A percentile compares a stretch with the other conserved stretches of the same genome.
These are phyloP conservation scores for Xanthoparmelia taractica DNA, from an alignment of 495 filamentous ascomycete genomes.

Conservation along the genomic window DNA sequence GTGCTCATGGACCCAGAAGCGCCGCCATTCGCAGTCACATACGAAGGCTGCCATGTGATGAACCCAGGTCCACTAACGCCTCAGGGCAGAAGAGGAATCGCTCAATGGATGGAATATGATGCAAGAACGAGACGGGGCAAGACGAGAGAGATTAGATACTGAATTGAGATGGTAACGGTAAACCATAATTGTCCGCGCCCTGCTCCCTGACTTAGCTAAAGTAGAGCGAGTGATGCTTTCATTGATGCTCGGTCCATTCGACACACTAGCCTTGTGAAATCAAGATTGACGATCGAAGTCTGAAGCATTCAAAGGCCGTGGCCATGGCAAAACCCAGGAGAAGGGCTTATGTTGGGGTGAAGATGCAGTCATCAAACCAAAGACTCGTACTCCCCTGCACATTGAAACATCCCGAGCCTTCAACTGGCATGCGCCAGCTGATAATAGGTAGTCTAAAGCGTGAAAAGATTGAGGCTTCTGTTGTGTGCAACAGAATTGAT, in stretches of 20 bases:
- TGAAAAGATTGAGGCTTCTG: not conserved
- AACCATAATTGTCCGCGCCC: not conserved
- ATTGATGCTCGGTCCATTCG: not conserved
- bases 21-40: conserved; percentile 74
- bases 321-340: not conserved
- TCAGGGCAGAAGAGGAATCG: conserved; percentile 51
- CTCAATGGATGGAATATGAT: conserved; percentile 83
- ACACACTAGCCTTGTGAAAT: not conserved
- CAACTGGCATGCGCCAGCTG: not conserved
- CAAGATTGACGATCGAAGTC: not conserved
- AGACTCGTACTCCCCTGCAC: not conserved
- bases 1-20: conserved; percentile 75
- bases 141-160: conserved; percentile 42
- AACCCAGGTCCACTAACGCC: conserved; percentile 77
- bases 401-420: not conserved
- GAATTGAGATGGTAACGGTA: not conserved
- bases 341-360: not conserved
- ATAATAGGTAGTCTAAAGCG: not conserved
- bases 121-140: conserved; percentile 48
- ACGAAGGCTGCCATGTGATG: conserved; percentile 93
- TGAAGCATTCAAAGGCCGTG: not conserved
- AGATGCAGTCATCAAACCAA: not conserved
- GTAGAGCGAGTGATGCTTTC: not conserved
- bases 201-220: not conserved
- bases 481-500: too few relatives aligned